These are phyloP conservation scores for Tulasnella sp. DNA, from an alignment of 768 basidiomycete species.

Conservation along the genomic window DNA sequence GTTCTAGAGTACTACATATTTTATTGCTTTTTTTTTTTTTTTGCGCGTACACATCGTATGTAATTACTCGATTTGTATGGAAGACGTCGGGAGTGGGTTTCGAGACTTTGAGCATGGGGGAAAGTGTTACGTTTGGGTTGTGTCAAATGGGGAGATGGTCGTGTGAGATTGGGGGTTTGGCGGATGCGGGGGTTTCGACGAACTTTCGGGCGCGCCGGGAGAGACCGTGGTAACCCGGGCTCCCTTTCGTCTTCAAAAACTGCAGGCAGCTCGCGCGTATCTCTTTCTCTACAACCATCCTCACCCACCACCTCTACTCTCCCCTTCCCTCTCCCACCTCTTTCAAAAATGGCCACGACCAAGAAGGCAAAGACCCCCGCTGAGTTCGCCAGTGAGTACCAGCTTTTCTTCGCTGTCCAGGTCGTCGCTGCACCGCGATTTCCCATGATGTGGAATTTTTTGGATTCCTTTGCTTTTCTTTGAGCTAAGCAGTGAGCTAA, in stretches of 20 bases:
- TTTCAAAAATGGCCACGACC: conserved; percentile 62
- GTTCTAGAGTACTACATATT: background rate
- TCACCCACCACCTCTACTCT: conserved; percentile 34
- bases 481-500: background rate
- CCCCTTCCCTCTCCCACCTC: conserved; percentile 20
- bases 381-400: conserved; percentile 65
- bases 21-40: conserved; percentile 1
- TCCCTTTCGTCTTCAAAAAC: conserved; percentile 31
- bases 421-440: background rate
- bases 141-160: background rate
- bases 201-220: conserved; percentile 26
- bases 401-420: background rate
- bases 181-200: conserved; percentile 23
- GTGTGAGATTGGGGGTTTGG: background rate
- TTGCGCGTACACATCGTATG: background rate
- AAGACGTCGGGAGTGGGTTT: background rate
- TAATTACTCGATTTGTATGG: background rate
- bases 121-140: background rate
- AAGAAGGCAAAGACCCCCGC: conserved; percentile 82
- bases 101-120: background rate
- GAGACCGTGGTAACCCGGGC: background rate
- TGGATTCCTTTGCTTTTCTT: background rate
- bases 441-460: conserved; percentile 2
- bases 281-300: conserved; percentile 33
- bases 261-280: conserved; percentile 33